A percentile compares a stretch with the other conserved stretches of the same genome.
Evolutionary conservation across 805 yeast species (phyloP).

Genomic region (Babjeviella inositovora): DNA sequence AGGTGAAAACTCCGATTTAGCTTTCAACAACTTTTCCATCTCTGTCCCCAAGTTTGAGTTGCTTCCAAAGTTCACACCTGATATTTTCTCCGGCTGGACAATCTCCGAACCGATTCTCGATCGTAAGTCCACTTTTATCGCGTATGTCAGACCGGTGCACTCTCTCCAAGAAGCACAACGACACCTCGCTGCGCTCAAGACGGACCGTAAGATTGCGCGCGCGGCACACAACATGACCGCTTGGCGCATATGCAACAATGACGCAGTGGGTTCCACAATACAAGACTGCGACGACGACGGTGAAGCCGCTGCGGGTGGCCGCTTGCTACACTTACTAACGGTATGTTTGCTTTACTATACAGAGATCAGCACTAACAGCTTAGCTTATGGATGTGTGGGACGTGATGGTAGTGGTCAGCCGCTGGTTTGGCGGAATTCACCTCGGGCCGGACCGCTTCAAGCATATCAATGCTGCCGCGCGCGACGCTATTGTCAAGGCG

Average conservation of each 20-base stretch:
- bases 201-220: slow-evolving; percentile 49
- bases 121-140: slow-evolving; percentile 76
- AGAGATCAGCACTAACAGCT: slow-evolving; percentile 11
- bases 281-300: slow-evolving; percentile 97
- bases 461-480: slow-evolving; percentile 78
- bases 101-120: slow-evolving; percentile 68
- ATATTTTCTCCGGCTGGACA: slow-evolving; percentile 60
- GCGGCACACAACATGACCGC: slow-evolving; percentile 79
- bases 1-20: slow-evolving; percentile 1
- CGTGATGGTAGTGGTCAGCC: slow-evolving; percentile 68
- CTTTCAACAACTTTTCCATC: too few relatives aligned
- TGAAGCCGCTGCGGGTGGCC: slow-evolving; percentile 88
- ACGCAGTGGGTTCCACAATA: slow-evolving; percentile 27
- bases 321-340: slow-evolving; percentile 65
- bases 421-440: slow-evolving; percentile 91
- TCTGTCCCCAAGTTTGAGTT: too few relatives aligned
- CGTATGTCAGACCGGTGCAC: slow-evolving; percentile 45
- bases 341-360: slow-evolving; percentile 14
- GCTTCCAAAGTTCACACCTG: too few relatives aligned
- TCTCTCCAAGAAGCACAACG: slow-evolving; percentile 54
- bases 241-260: slow-evolving; percentile 52
- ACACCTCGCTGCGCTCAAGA: slow-evolving; percentile 30
- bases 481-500: slow-evolving; percentile 67
- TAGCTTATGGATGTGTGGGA: slow-evolving; percentile 59
- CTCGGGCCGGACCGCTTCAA: slow-evolving; percentile 90